Conservation (phyloP, 352 stramenopile genomes). For the Globisporangium paroecandrum region DNA sequence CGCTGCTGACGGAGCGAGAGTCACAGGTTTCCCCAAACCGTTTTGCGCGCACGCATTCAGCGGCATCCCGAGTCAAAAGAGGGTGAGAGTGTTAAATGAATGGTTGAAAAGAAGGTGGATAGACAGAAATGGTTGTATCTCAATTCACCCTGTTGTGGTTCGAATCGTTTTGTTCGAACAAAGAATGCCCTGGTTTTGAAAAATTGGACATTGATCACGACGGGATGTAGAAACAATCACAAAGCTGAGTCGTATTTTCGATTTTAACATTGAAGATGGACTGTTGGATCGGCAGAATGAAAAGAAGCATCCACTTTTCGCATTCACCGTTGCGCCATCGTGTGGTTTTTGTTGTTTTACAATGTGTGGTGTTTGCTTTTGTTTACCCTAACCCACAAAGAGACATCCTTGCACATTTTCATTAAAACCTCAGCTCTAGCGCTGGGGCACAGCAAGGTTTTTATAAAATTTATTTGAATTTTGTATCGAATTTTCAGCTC, state of each 20-base stretch:
- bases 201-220: neutral
- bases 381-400: too few relatives aligned
- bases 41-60: constrained; percentile 1
- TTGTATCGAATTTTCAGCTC: too few relatives aligned
- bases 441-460: too few relatives aligned
- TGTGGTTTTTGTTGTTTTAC: too few relatives aligned
- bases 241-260: neutral
- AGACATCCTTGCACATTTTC: too few relatives aligned
- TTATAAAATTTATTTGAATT: too few relatives aligned
- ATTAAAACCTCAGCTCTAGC: too few relatives aligned
- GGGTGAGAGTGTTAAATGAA: neutral
- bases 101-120: neutral
- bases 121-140: neutral
- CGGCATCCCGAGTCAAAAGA: neutral
- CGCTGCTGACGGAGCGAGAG: constrained; percentile 3
- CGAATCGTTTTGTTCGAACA: neutral
- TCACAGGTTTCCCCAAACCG: constrained; percentile 5
- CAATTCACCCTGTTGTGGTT: neutral
- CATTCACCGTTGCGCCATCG: neutral
- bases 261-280: neutral
- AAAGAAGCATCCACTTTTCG: constrained; percentile 9
- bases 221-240: neutral
- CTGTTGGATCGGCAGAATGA: constrained; percentile 1
- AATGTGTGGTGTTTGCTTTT: too few relatives aligned
- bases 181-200: neutral